Conservation (phyloP, 257 asterid genomes). For the Jaltomata sinuosa region DNA sequence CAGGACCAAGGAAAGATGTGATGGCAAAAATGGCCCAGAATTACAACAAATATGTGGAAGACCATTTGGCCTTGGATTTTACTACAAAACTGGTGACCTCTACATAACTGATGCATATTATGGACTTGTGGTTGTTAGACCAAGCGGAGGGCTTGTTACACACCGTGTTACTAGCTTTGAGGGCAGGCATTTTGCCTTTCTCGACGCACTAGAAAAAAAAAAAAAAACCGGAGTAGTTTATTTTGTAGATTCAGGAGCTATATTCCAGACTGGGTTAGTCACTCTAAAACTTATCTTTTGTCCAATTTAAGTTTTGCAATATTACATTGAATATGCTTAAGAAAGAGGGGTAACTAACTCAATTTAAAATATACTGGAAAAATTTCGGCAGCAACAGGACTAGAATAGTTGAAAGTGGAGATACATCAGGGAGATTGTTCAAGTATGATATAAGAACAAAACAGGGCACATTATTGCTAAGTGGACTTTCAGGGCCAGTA, state of each 20-base stretch:
- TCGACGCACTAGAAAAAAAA: slow-evolving; percentile 37
- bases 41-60: slow-evolving; percentile 26
- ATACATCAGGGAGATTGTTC: slow-evolving; percentile 29
- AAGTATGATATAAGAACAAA: slow-evolving; percentile 28
- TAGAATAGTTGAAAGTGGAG: slow-evolving; percentile 19
- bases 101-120: slow-evolving; percentile 25
- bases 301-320: background rate
- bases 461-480: slow-evolving; percentile 12
- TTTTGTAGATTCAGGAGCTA: slow-evolving; percentile 38
- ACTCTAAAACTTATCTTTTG: background rate
- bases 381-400: slow-evolving; percentile 18
- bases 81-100: slow-evolving; percentile 29
- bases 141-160: slow-evolving; percentile 32
- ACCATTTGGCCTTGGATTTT: slow-evolving; percentile 32
- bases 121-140: slow-evolving; percentile 47
- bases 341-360: background rate
- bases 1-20: slow-evolving; percentile 34
- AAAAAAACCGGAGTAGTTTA: slow-evolving; percentile 28
- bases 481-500: slow-evolving; percentile 22
- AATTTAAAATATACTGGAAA: background rate
- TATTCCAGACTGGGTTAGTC: background rate
- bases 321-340: background rate
- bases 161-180: slow-evolving; percentile 8
- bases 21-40: slow-evolving; percentile 14
- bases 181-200: slow-evolving; percentile 23